Base-by-base conservation (phyloP, 139 green algal species). In the Dunaliella sp. region DNA sequence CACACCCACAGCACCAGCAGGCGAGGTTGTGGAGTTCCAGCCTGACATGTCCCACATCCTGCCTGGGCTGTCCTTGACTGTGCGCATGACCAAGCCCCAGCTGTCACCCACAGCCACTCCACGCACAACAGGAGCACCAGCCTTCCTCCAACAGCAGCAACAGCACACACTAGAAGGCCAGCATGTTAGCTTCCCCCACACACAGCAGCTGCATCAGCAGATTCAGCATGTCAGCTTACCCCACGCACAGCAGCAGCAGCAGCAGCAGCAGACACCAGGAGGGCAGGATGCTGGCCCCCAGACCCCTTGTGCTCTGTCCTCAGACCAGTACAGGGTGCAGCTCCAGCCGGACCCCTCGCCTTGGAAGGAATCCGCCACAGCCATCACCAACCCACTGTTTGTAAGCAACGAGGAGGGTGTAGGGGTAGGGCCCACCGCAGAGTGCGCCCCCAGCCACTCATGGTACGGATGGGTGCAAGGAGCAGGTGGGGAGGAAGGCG, bases 41-140 rank as follows among this genome's bases (percentile, higher is more conserved):
- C 86, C 77, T 34, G 82, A 89, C 77, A 87, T 87, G 34, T 89
- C 86, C 35, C 77, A 48, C 59, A 32, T 89, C 1, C n/a, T 87
- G 77, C 86, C 86, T 0, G 86, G 82, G 25, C 86, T 89, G 57
- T 87, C 82, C 0, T 78, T 89, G 24, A 77, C 65, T 7, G 77
- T 85, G 77, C 82, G 83, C 33, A 65, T 87, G 35, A 81, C 74
- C n/a, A 80, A 80, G 36, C 77, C 86, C 36, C 30, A 36, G 31
- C 1, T 31, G 2, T 28, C n/a, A 28, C 34, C 30, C 28, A 34
- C 31, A 2, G 1, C n/a, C 30, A 37, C 76, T 31, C 1, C 76
- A 33, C 12, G 12, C 7, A 2, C 73, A 32, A 78, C 26, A 33
- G 28, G 12, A 36, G 22, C 26, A 36, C 16, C 73, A 78, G 26